A percentile compares a stretch with the other conserved stretches of the same genome.
phyloP scores from a whole-genome alignment of 2,329 filamentous ascomycete genomes.

The Coleophoma crateriformis region DNA sequence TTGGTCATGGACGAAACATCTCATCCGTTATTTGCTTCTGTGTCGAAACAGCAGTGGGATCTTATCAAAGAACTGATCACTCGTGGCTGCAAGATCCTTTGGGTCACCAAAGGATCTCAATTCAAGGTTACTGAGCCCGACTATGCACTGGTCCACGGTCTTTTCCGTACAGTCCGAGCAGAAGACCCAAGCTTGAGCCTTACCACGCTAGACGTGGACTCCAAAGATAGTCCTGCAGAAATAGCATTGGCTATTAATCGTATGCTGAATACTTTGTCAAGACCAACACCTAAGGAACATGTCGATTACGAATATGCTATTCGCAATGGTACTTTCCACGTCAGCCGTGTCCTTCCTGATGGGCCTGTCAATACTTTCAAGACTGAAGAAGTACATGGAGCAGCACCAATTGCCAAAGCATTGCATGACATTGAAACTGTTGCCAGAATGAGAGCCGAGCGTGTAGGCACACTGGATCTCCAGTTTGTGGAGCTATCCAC shows the following conservation, averaged over 20 bases:
- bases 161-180: constrained; percentile 3
- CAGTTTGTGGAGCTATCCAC: background rate
- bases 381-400: background rate
- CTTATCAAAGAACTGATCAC: background rate
- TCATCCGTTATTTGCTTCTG: background rate
- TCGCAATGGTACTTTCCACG: constrained; percentile 16
- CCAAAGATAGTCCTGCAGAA: background rate
- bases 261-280: background rate
- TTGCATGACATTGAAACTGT: constrained; percentile 1
- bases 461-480: background rate
- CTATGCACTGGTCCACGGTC: constrained; percentile 1
- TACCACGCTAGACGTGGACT: constrained; percentile 5
- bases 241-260: background rate
- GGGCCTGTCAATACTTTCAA: constrained; percentile 11
- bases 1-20: constrained; percentile 4
- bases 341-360: constrained; percentile 20
- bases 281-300: background rate
- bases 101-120: constrained; percentile 5
- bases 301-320: constrained; percentile 23
- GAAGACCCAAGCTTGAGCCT: constrained; percentile 4
- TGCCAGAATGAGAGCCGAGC: constrained; percentile 1
- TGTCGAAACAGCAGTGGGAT: constrained; percentile 2
- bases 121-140: constrained; percentile 1
- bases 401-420: background rate
- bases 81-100: constrained; percentile 1